A percentile compares a stretch with the other conserved stretches of the same genome.
These are phyloP conservation scores for Purpureocillium lavendulum DNA, from an alignment of 2,329 filamentous ascomycete species.

Conservation along the genomic window DNA sequence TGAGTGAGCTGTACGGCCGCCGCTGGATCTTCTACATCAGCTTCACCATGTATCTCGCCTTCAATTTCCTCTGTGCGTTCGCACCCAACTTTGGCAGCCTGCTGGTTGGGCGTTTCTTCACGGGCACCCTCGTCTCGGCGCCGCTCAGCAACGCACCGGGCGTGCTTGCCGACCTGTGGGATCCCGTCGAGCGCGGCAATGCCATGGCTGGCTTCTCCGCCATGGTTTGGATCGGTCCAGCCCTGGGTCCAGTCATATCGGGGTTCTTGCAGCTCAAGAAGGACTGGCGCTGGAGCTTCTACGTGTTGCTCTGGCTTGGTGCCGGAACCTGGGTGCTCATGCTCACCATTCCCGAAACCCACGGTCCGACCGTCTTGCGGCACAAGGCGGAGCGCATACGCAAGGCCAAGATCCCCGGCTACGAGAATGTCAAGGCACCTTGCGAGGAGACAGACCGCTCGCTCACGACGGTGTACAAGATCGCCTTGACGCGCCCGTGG, in stretches of 20 bases:
- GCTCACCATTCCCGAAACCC: slow-evolving; percentile 52
- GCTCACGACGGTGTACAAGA: slow-evolving; percentile 36
- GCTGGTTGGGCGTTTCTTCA: slow-evolving; percentile 45
- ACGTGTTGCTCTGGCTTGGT: slow-evolving; percentile 35
- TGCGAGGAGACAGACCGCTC: slow-evolving; percentile 35
- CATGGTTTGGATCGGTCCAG: slow-evolving; percentile 45
- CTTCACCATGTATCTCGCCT: slow-evolving; percentile 39
- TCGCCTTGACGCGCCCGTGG: slow-evolving; percentile 45
- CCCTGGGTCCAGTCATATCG: slow-evolving; percentile 42
- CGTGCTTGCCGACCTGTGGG: slow-evolving; percentile 46
- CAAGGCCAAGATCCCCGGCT: slow-evolving; percentile 37
- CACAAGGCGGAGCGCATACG: slow-evolving; percentile 46
- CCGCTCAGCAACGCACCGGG: slow-evolving; percentile 40
- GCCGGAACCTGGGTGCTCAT: slow-evolving; percentile 32
- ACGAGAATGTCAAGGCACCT: slow-evolving; percentile 41
- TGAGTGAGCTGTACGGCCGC: slow-evolving; percentile 49
- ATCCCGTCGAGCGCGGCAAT: slow-evolving; percentile 40
- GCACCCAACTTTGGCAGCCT: slow-evolving; percentile 43
- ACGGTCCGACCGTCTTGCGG: slow-evolving; percentile 38
- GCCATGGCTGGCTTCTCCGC: slow-evolving; percentile 45
- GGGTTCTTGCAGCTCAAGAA: slow-evolving; percentile 50
- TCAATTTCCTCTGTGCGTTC: slow-evolving; percentile 46
- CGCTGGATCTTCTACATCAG: slow-evolving; percentile 43
- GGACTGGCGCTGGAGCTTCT: slow-evolving; percentile 46
- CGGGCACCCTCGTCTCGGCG: slow-evolving; percentile 46